A percentile compares a stretch with the other conserved stretches of the same genome.
phyloP scores from a whole-genome alignment of 1,284 basidiomycete genomes.

The Pascua guehoae region DNA sequence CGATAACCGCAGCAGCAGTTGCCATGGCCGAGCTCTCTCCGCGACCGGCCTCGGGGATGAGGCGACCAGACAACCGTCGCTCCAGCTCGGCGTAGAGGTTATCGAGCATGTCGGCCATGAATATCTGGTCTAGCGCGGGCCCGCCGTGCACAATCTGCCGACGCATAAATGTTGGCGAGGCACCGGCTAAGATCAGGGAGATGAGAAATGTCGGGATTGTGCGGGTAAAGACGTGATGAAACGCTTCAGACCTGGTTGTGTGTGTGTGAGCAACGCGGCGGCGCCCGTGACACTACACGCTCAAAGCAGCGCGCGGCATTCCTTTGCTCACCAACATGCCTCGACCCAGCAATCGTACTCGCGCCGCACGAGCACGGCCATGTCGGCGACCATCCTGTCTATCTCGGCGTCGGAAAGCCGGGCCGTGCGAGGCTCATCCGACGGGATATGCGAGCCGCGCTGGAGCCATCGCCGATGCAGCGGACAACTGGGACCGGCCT shows the following conservation, averaged over 20 bases:
- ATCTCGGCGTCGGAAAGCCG: conserved; percentile 39
- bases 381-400: conserved; percentile 41
- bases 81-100: conserved; percentile 44
- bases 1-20: conserved; percentile 15
- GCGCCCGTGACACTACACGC: not conserved
- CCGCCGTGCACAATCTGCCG: conserved; percentile 48
- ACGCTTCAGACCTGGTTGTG: conserved; percentile 45
- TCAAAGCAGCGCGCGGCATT: no score
- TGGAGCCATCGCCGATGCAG: conserved; percentile 32
- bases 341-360: conserved; percentile 50
- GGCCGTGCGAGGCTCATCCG: conserved; percentile 23
- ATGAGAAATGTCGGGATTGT: conserved; percentile 47
- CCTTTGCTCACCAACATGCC: conserved; percentile 46
- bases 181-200: conserved; percentile 43
- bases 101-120: conserved; percentile 46
- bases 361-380: conserved; percentile 40
- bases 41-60: conserved; percentile 6
- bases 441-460: conserved; percentile 26
- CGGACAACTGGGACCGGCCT: conserved; percentile 21
- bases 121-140: conserved; percentile 39
- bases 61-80: conserved; percentile 32
- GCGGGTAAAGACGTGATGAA: conserved; percentile 47
- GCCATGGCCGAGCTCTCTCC: conserved; percentile 17
- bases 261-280: not conserved
- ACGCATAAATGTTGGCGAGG: conserved; percentile 42